Conservation (phyloP, 331 rosid genomes). For the Erythrophleum ivorense region DNA sequence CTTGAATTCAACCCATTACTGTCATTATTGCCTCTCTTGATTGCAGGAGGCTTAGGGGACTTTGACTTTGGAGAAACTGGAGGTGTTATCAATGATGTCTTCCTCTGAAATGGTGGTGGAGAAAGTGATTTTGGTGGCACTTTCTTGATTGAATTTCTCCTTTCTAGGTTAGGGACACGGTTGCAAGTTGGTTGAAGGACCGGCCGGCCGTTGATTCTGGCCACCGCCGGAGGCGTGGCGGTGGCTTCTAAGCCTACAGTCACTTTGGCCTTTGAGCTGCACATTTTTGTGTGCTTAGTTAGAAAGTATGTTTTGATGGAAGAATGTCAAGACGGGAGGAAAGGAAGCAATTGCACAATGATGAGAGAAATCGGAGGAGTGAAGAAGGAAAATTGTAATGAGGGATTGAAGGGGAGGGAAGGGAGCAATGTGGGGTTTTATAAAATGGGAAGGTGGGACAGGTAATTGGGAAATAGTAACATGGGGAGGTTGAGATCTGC, state of each 20-base stretch:
- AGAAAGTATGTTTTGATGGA: background rate
- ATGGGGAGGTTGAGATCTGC: conserved; percentile 83
- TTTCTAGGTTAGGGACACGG: conserved; percentile 72
- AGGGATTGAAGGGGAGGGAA: conserved; percentile 49
- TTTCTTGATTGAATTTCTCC: conserved; percentile 74
- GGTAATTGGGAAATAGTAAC: conserved; percentile 59
- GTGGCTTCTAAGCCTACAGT: conserved; percentile 58
- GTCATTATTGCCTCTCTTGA: conserved; percentile 58
- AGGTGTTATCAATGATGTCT: conserved; percentile 36
- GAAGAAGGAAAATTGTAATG: conserved; percentile 25
- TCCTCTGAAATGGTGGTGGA: conserved; percentile 24
- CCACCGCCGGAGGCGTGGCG: conserved; percentile 29
- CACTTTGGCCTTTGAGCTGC: conserved; percentile 73
- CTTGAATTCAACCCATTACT: conserved; percentile 50
- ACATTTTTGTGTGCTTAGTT: conserved; percentile 50
- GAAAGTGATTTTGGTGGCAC: conserved; percentile 53
- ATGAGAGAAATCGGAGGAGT: conserved; percentile 25
- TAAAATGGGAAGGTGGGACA: conserved; percentile 67
- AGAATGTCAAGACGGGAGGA: background rate
- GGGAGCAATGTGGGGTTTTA: conserved; percentile 54
- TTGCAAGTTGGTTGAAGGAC: conserved; percentile 93
- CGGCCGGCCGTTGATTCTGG: conserved; percentile 74
- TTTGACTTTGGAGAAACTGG: conserved; percentile 76
- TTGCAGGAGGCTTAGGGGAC: conserved; percentile 61
- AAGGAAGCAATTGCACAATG: background rate